Evolutionary conservation across 106 monocot species (phyloP).

Genomic region (Acanthochlamys bracteata): DNA sequence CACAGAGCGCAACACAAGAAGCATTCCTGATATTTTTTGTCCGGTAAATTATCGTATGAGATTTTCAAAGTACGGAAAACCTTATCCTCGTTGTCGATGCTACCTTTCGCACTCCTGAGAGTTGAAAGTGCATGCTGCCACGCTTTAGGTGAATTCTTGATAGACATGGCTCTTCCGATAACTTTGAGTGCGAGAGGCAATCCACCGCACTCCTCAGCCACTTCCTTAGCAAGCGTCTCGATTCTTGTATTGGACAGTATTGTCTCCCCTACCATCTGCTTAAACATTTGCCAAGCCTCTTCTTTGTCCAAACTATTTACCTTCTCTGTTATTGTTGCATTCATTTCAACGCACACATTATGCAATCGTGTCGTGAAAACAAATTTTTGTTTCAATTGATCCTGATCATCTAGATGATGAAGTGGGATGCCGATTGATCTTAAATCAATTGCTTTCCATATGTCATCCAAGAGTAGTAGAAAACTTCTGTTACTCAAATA

Average conservation of each 20-base stretch:
- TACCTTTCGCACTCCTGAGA: neutral
- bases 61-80: constrained; percentile 1
- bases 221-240: constrained; percentile 1
- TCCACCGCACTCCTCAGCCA: constrained; percentile 19
- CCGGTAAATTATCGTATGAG: constrained; percentile 16
- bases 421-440: constrained; percentile 4
- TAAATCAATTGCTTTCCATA: constrained; percentile 14
- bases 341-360: constrained; percentile 6
- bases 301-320: constrained; percentile 8
- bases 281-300: constrained; percentile 7
- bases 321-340: neutral
- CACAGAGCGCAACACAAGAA: constrained; percentile 2
- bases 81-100: neutral
- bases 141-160: neutral
- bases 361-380: constrained; percentile 4
- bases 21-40: neutral
- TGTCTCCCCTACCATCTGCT: neutral
- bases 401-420: neutral
- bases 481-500: constrained; percentile 10
- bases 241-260: constrained; percentile 1
- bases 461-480: constrained; percentile 21
- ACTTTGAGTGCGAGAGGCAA: constrained; percentile 15
- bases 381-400: constrained; percentile 1
- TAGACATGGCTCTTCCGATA: constrained; percentile 9
- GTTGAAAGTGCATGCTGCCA: neutral